These are phyloP conservation scores for Hymenoscyphus occultus DNA, from an alignment of 2,329 filamentous ascomycete species.

Conservation along the genomic window DNA sequence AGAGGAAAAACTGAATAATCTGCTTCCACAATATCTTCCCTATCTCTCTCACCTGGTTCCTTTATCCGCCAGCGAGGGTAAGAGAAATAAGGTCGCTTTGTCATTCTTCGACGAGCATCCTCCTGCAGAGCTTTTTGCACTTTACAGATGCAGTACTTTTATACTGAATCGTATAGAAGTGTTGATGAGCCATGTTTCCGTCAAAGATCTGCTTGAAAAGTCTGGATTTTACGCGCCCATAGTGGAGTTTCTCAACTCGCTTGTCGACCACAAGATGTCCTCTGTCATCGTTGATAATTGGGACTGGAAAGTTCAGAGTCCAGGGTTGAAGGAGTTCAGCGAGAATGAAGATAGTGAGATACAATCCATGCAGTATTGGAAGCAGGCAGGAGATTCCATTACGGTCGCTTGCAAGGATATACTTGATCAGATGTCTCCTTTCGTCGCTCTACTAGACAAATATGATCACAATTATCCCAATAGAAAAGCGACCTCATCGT, in stretches of 20 bases:
- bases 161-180: not conserved
- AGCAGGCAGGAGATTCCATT: not conserved
- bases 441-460: not conserved
- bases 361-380: not conserved
- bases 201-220: not conserved
- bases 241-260: not conserved
- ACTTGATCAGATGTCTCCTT: not conserved
- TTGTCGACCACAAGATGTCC: not conserved
- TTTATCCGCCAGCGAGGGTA: not conserved
- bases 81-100: not conserved
- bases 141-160: not conserved
- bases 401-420: not conserved
- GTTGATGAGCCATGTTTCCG: not conserved
- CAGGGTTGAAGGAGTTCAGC: not conserved
- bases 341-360: not conserved
- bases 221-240: not conserved
- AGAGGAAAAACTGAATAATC: not conserved
- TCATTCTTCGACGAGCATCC: not conserved
- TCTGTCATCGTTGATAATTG: not conserved
- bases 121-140: not conserved
- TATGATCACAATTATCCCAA: not conserved
- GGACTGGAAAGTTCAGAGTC: not conserved
- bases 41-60: not conserved
- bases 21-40: not conserved
- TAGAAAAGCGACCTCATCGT: not conserved